These are phyloP conservation scores for Emmonsia crescens DNA, from an alignment of 2,329 filamentous ascomycete genomes.

Conservation along the genomic window DNA sequence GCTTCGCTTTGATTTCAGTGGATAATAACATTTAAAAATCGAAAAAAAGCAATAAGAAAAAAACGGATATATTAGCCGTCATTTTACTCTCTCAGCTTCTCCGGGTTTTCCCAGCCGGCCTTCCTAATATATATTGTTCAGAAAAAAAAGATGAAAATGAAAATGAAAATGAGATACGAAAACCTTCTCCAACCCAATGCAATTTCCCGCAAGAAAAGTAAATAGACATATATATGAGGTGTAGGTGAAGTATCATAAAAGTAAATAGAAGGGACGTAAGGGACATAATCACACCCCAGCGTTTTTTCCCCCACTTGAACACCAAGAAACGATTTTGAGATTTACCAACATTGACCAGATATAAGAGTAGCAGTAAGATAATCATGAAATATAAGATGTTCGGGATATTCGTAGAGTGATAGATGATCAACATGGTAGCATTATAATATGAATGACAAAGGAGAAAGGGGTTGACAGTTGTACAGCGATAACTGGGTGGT, in stretches of 20 bases:
- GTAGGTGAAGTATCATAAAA: background rate
- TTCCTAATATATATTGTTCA: background rate
- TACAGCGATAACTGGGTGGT: background rate
- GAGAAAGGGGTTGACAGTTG: background rate
- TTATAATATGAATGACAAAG: background rate
- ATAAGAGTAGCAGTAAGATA: background rate
- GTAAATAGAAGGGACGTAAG: background rate
- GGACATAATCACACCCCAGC: too few species aligned
- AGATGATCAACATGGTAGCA: background rate
- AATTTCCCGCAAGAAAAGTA: background rate
- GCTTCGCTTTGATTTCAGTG: background rate
- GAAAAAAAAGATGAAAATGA: background rate
- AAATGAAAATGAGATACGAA: background rate
- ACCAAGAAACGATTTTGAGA: background rate
- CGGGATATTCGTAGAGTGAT: background rate
- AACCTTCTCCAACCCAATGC: background rate
- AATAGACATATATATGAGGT: background rate
- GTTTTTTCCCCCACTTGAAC: background rate
- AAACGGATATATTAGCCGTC: background rate
- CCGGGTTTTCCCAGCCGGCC: background rate
- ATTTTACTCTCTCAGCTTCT: too few species aligned
- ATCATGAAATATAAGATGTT: background rate
- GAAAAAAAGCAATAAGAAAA: background rate
- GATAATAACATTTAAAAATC: background rate
- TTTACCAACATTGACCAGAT: background rate